Base-by-base conservation (phyloP, 805 yeast genomes). In the Lachancea fermentati region DNA sequence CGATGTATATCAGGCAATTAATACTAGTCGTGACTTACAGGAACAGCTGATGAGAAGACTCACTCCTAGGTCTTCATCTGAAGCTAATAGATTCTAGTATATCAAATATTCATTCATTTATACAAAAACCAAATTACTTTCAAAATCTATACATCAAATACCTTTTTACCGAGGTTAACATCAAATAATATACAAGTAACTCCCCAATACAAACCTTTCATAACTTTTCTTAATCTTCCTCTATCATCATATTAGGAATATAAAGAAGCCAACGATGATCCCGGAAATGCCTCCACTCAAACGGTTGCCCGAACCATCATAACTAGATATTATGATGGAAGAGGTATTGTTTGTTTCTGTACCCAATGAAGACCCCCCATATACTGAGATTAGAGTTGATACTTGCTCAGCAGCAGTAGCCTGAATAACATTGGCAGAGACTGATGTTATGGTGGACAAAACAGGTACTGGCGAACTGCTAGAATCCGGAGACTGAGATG, bases 1-100 rank as follows among this genome's bases (percentile, higher is more conserved):
- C 0, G 45, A 67, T 17, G 65, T 73, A 3, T 67, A 75, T 46
- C 69, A 72, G 19, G 63, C 52, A 2, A 56, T 72, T 1, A 67
- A 68, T 45, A 66, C 64, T 6, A 63, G 50, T 28, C 40, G 52
- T n/a, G 34, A 45, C 26, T 32, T 58, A 19, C 66, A 63, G 39
- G 58, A 58, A 30, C 48, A 56, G 24, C 43, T 63, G 16, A 24
- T 55, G 15, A 45, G 58, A 41, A 51, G 65, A 31, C 52, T 61
- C 2, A 52, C 64, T 3, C 60, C 61, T 16, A 46, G 57, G 13
- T 49, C 64, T 2, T 59, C 65, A 7, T 37, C 24, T 12, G 41
- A 38, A 34, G 29, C 18, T 30, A 29, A 40, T 30, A 40, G 19
- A 32, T 29, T n/a, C n/a, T n/a, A n/a, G n/a, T n/a, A n/a, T n/a